Base-by-base conservation (phyloP, 2,329 filamentous ascomycete genomes). In the Cytospora mali region DNA sequence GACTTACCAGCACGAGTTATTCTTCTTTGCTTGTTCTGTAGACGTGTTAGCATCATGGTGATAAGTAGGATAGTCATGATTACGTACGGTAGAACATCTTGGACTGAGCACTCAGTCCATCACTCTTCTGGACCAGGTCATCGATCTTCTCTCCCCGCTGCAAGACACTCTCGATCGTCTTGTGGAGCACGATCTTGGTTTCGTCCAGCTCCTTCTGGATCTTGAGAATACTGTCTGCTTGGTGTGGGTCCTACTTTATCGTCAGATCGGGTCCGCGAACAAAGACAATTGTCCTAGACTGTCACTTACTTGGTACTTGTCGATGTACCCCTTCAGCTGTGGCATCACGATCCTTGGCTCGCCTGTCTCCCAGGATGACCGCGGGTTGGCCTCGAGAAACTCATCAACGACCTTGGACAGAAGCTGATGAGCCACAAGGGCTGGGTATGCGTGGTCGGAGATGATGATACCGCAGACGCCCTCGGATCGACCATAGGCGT, bases 131-230 rank as follows among this genome's bases (percentile, higher is more conserved):
- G 52, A 98, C 94, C 70, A 99, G 79, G 71, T 90, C 91, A 73
- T 98, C 94, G 69, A 99, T 92, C 84, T 97, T 98, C 86, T 98
- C 93, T 49, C 93, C 95, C 66, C 95, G 86, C 81, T 97, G 89
- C 72, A 97, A 77, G 58, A 83, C 88, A 71, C 87, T 91, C 80
- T 96, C 90, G 71, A 97, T 97, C 51, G 95, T 97, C 85, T 98
- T 96, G 80, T 98, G 93, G 71, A 99, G 83, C 64, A 97, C 89
- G 73, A 96, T 93, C 85, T 97, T 98, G 65, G 94, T 98, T 83
- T 64, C 93, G 73, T 98, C 93, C 66, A 99, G 83, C 80, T 99
- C 93, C 79, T 92, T 90, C 77, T 98, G 94, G 71, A 99, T 97
- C 83, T 92, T 93, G 82, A 92, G 86, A 74, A 98, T 96, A 77